Percentiles rank a stretch among this genome's conserved stretches.
Conservation (phyloP, 805 yeast genomes). For the Soucietia sequanensis region DNA sequence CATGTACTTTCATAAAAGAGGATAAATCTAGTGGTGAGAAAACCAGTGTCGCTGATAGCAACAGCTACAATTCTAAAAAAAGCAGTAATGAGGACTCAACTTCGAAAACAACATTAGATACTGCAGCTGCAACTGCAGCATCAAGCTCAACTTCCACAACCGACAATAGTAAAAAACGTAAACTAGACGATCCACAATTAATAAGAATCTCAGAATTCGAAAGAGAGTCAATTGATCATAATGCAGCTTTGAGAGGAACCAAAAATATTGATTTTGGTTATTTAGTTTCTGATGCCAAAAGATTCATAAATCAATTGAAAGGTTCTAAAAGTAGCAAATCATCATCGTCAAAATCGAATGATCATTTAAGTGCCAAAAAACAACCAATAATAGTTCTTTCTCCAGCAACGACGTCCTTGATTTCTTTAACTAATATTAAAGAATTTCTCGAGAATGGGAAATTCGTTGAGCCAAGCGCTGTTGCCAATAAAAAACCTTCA, state of each 20-base stretch:
- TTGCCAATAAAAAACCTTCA: slow-evolving; percentile 29
- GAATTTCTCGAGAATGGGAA: slow-evolving; percentile 64
- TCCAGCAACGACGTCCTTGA: slow-evolving; percentile 43
- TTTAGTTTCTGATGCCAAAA: slow-evolving; percentile 64
- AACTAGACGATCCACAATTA: slow-evolving; percentile 48
- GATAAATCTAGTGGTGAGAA: slow-evolving; percentile 18
- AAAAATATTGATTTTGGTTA: slow-evolving; percentile 67
- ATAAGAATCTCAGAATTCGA: slow-evolving; percentile 47
- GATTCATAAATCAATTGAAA: slow-evolving; percentile 53
- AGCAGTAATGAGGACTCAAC: neutral
- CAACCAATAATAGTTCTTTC: slow-evolving; percentile 45
- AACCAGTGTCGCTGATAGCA: neutral
- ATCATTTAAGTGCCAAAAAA: slow-evolving; percentile 22
- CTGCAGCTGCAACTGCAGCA: slow-evolving; percentile 8
- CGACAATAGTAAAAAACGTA: slow-evolving; percentile 19
- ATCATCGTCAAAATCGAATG: slow-evolving; percentile 5
- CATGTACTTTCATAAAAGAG: slow-evolving; percentile 48
- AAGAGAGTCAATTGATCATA: slow-evolving; percentile 54
- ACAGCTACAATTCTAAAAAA: neutral
- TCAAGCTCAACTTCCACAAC: neutral
- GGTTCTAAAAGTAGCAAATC: slow-evolving; percentile 11
- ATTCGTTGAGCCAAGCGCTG: slow-evolving; percentile 54
- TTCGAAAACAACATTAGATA: slow-evolving; percentile 5
- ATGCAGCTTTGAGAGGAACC: slow-evolving; percentile 61
- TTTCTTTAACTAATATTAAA: slow-evolving; percentile 39